Evolutionary conservation across 805 yeast genomes (phyloP), one percentile per base, ranked within the genome.

Genomic region (Groenewaldozyma salmanticensis): DNA sequence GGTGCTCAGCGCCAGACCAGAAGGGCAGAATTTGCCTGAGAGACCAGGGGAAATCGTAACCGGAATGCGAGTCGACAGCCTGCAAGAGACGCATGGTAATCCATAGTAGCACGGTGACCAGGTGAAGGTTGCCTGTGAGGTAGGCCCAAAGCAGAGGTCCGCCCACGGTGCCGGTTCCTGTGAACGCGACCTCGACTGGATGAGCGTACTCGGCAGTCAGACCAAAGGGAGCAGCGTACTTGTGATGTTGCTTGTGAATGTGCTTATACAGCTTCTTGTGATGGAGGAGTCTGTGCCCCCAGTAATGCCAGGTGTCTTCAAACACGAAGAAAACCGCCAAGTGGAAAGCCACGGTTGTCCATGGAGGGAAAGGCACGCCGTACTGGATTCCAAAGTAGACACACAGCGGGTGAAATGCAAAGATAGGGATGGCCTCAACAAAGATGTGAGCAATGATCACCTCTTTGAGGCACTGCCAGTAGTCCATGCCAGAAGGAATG

Each of bases 1-100:
- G 97, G 65, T 90, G 97, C 57, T 84, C 96, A 18, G 96, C 96
- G 51, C 97, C 97, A 3, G 96, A 95, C 96, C 97, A 88, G 66
- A 92, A 75, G 37, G 96, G 96, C 46, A 90, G 60, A 65, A 90
- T 77, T 60, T 87, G 86, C 66, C 86, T 92, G 58, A 90, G 71
- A 3, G 96, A 85, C 85, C 94, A 79, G 48, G 98, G 97, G 77
- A 90, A 90, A 61, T 90, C 97, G 65, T 90, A 92, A 44, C 97
- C 98, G 9, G 96, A 87, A 64, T 90, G 98, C 20, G 96, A 81
- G 61, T 90, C 98, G 44, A 90, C 90, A 21, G 98, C 98, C 71
- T 90, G 98, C 70, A 82, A 79, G 53, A 90, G 74, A 64, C 97
- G 77, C 54, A 85, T 65, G 5, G 83, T 71, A 56, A 90, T 81